Evolutionary conservation across 2,329 filamentous ascomycete species (phyloP), one percentile per base, ranked within the genome.

Genomic region (Ophiostoma sp.): DNA sequence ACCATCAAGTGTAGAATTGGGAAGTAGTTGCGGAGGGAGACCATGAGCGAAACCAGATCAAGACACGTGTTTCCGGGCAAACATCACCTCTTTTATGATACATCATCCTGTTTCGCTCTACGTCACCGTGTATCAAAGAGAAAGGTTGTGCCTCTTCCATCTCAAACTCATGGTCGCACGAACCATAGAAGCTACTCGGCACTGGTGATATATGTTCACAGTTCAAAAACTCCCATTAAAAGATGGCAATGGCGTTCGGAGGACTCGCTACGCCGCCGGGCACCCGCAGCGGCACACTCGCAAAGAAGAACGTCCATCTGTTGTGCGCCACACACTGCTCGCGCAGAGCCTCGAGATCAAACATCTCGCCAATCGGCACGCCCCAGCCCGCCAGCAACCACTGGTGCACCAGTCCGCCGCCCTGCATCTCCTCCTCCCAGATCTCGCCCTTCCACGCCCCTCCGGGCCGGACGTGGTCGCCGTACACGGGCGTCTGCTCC

Each of bases 381-480:
- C 86, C 86, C 85, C 86, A 88, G 0, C 85, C 85, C 0, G 82
- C 84, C 0, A 87, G 78, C 11, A 85, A 74, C 80, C 82, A 85
- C 75, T 84, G 78, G 75, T 83, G 82, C 68, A 77, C 69, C 75
- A 74, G 71, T 12, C 73, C 76, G 69, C 74, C 74, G 64, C 74
- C 17, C 79, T 82, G 55, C 74, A 81, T 75, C n/a, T 45, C 74
- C 6, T 50, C 72, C 70, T 75, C 74, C 74, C 73, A 22, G 70
- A 70, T 50, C 70, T 73, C 74, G 17, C 48, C 39, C 75, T 73
- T 74, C 55, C 48, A 33, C 25, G 66, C 73, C n/a, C 28, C 22
- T 11, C 74, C 75, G 1, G 70, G 45, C 6, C 5, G 22, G 15
- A 72, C 71, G 64, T 76, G 75, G 15, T 52, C 59, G 19, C 74